Evolutionary conservation across 2,329 filamentous ascomycete genomes (phyloP).

Genomic region (Xylariaceae sp.): DNA sequence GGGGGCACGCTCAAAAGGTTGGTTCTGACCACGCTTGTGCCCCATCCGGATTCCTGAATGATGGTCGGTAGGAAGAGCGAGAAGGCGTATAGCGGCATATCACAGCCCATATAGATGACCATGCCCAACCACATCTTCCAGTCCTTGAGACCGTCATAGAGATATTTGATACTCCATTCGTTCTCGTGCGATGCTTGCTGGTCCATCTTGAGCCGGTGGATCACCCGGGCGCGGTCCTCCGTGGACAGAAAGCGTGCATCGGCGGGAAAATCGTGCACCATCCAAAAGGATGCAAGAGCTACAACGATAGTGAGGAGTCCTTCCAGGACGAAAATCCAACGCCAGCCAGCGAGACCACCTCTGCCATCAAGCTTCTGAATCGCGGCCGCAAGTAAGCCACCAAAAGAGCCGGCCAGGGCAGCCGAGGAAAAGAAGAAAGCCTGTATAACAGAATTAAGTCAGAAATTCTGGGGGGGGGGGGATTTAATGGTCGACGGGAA

Average conservation of each 20-base stretch:
- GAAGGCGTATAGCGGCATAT: constrained; percentile 69
- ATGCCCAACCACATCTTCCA: constrained; percentile 79
- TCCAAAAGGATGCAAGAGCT: constrained; percentile 65
- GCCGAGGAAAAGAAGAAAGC: constrained; percentile 82
- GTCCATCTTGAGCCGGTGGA: constrained; percentile 64
- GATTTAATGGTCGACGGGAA: background rate
- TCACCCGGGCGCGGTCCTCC: constrained; percentile 64
- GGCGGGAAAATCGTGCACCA: constrained; percentile 78
- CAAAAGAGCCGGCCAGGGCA: constrained; percentile 71
- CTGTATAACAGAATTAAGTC: constrained; percentile 11
- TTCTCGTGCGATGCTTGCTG: constrained; percentile 68
- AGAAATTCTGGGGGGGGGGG: background rate
- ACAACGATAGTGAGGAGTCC: constrained; percentile 65
- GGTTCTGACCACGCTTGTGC: constrained; percentile 47
- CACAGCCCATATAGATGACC: constrained; percentile 70
- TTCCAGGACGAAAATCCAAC: constrained; percentile 64
- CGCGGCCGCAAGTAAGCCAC: constrained; percentile 65
- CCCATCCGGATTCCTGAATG: constrained; percentile 50
- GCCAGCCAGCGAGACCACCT: constrained; percentile 51
- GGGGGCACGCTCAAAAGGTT: constrained; percentile 72
- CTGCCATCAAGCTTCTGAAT: constrained; percentile 66
- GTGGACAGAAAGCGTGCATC: constrained; percentile 66
- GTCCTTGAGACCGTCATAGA: constrained; percentile 67
- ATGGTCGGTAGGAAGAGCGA: constrained; percentile 76
- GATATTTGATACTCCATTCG: constrained; percentile 64